Percentiles rank a stretch among this genome's conserved stretches.
Conservation (phyloP, 2,329 filamentous ascomycete genomes). For the Fusarium longipes region DNA sequence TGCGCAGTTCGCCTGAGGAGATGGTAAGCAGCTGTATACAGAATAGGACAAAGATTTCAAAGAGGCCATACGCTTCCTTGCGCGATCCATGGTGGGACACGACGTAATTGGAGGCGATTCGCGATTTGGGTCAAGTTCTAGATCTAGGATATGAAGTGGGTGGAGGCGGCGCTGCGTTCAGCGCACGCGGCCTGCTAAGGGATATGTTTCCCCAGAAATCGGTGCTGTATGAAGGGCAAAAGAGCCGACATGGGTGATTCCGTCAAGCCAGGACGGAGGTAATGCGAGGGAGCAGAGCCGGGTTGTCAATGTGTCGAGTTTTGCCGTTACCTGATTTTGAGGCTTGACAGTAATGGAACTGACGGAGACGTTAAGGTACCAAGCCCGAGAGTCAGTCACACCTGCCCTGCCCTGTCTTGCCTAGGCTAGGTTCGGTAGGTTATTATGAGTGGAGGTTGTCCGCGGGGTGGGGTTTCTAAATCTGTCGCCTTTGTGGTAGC, state of each 20-base stretch:
- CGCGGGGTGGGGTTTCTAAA: background rate
- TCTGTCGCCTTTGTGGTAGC: conserved; percentile 1
- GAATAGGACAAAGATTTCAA: background rate
- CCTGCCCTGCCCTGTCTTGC: background rate
- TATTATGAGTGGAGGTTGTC: background rate
- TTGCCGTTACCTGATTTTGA: conserved; percentile 40
- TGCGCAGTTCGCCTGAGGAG: conserved; percentile 82
- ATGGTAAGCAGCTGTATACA: conserved; percentile 28
- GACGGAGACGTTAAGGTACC: conserved; percentile 12
- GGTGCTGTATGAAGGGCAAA: conserved; percentile 50
- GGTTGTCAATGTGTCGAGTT: conserved; percentile 26
- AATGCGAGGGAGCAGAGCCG: conserved; percentile 37
- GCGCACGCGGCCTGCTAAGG: conserved; percentile 56
- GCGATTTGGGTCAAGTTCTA: conserved; percentile 38
- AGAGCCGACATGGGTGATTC: conserved; percentile 56
- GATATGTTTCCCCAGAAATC: conserved; percentile 53
- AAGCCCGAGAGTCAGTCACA: background rate
- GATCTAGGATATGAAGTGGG: conserved; percentile 30
- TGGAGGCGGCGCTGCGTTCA: conserved; percentile 60
- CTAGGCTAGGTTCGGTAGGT: too few species aligned
- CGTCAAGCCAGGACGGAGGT: conserved; percentile 45
- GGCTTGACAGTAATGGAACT: conserved; percentile 24
- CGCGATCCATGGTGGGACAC: conserved; percentile 70
- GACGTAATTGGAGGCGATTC: conserved; percentile 41
- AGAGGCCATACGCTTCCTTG: conserved; percentile 67